These are phyloP conservation scores for Melampsora larici-populina DNA, from an alignment of 1,284 basidiomycete genomes.

Conservation along the genomic window DNA sequence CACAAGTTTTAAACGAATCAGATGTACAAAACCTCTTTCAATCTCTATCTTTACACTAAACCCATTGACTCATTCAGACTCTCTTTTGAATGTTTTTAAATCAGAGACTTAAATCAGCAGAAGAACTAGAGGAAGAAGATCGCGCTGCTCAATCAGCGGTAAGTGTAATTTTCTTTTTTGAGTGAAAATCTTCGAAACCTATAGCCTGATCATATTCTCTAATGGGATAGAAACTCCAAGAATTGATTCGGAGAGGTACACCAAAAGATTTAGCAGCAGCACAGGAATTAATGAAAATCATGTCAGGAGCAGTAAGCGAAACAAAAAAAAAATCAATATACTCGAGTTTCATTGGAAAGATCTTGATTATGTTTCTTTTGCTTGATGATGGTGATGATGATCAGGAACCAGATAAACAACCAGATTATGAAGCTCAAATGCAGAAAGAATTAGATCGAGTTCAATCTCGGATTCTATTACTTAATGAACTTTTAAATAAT, in stretches of 20 bases:
- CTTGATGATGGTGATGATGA: not conserved
- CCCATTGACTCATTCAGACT: not conserved
- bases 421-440: slow-evolving; percentile 86
- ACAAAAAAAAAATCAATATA: not conserved
- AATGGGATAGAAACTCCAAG: slow-evolving; percentile 74
- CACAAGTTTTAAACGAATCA: slow-evolving; percentile 57
- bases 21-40: slow-evolving; percentile 57
- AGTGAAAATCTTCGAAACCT: not conserved
- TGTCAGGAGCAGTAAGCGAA: slow-evolving; percentile 72
- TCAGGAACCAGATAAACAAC: slow-evolving; percentile 81
- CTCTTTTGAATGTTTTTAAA: not conserved
- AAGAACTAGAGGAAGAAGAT: slow-evolving; percentile 94
- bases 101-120: slow-evolving; percentile 85
- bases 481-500: slow-evolving; percentile 97
- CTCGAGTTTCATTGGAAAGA: not conserved
- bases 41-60: not conserved
- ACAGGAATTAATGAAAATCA: slow-evolving; percentile 94
- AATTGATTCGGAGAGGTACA: slow-evolving; percentile 91
- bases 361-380: not conserved
- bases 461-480: slow-evolving; percentile 84
- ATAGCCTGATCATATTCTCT: not conserved
- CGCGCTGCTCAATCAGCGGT: slow-evolving; percentile 84
- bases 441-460: slow-evolving; percentile 87
- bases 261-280: slow-evolving; percentile 92
- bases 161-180: slow-evolving; percentile 45